Base-by-base conservation (phyloP, 2,329 filamentous ascomycete genomes). In the Piedraia hortae region DNA sequence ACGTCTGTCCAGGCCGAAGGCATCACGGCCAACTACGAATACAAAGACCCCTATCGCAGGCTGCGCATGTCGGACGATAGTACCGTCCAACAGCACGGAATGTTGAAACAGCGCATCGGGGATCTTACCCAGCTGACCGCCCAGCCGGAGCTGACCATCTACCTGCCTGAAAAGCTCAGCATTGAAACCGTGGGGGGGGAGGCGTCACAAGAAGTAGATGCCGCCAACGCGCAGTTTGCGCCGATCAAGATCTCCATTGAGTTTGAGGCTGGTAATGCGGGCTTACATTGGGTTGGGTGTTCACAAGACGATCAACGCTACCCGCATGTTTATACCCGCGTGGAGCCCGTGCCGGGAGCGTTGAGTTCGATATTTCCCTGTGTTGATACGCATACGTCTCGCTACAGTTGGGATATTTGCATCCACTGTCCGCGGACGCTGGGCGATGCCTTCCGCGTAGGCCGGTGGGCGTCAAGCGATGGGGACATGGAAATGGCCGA, bases 331-430 rank as follows among this genome's bases (percentile, higher is more conserved):
- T 97, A 89, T 43, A 89, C 82, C 1, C 69, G 68, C 18, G 78
- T 82, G 37, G 72, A 69, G 2, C 52, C 70, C 18, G 68, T 73
- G 28, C 64, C 77, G 0, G 78, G 80, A 14, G 68, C 65, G 10
- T 68, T 77, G 1, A 82, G 68, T 20, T 80, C 70, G 34, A 63
- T 93, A 12, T 97, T 97, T 36, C 85, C 85, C 1, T 93, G 85
- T 42, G 58, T 93, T 23, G 85, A 97, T 41, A 73, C 89, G 39
- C 62, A 71, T 12, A 65, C 66, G 15, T 68, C 73, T 26, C 62
- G 77, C 25, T 82, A 70, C 37, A 66, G 68, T 6, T 97, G 85
- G 74, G 75, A 78, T 26, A 58, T 97, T 21, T 74, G 73, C 2
- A 68, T 97, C 38, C 77, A 70, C 26, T 82, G 70, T 34, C 75